Evolutionary conservation across 768 basidiomycete genomes (phyloP).

Genomic region (Lepiota venenata): DNA sequence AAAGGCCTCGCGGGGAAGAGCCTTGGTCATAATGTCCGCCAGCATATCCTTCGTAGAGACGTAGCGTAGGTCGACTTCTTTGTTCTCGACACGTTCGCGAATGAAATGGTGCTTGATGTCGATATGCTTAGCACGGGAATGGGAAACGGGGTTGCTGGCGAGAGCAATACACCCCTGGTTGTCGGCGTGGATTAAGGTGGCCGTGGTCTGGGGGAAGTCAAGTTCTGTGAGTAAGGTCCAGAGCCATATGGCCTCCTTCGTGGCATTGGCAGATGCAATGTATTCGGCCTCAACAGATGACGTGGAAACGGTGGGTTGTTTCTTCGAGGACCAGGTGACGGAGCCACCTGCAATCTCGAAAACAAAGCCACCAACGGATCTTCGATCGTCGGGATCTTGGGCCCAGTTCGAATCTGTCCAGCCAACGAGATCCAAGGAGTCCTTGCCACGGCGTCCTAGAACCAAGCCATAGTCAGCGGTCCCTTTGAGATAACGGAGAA

Average conservation of each 20-base stretch:
- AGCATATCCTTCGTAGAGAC: conserved; percentile 23
- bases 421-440: too few species aligned
- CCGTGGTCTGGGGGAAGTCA: background rate
- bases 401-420: too few species aligned
- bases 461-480: conserved; percentile 10
- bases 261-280: too few species aligned
- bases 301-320: too few species aligned
- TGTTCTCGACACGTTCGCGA: background rate
- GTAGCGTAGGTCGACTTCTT: conserved; percentile 14
- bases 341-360: too few species aligned
- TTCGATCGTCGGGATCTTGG: too few species aligned
- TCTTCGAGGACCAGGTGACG: too few species aligned
- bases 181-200: background rate
- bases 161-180: background rate
- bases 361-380: too few species aligned
- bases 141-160: background rate
- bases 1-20: conserved; percentile 11
- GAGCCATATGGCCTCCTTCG: too few species aligned
- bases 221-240: too few species aligned
- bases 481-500: conserved; percentile 17
- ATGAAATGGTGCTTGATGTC: conserved; percentile 2
- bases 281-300: too few species aligned
- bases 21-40: conserved; percentile 24
- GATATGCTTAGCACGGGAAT: conserved; percentile 1
- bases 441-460: too few species aligned